These are phyloP conservation scores for Euphorbia lathyris DNA, from an alignment of 345 rosid genomes.

Conservation along the genomic window DNA sequence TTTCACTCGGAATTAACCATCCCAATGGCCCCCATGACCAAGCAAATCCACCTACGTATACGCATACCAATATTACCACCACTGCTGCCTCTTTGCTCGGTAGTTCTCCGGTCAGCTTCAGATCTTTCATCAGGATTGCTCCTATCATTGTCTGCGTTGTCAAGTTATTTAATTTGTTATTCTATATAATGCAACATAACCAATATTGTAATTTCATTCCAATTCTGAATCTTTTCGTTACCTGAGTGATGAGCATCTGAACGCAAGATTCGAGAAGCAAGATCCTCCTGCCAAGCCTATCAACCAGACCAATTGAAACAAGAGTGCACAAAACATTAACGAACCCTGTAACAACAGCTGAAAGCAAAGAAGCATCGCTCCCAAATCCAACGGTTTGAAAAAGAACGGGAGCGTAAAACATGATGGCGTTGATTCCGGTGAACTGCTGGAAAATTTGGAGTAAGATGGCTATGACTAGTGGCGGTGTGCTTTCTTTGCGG, in stretches of 20 bases:
- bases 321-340: conserved; percentile 39
- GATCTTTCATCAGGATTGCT: conserved; percentile 28
- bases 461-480: conserved; percentile 43
- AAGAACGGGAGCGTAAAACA: conserved; percentile 40
- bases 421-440: conserved; percentile 56
- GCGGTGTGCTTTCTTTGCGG: conserved; percentile 47
- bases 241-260: conserved; percentile 34
- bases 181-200: too few species aligned
- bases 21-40: conserved; percentile 94
- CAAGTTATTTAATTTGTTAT: too few species aligned
- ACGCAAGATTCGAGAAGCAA: conserved; percentile 48
- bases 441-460: conserved; percentile 62
- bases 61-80: conserved; percentile 47
- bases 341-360: conserved; percentile 27
- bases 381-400: conserved; percentile 40
- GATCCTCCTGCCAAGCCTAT: conserved; percentile 32
- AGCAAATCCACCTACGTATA: conserved; percentile 56
- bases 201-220: too few species aligned
- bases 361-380: conserved; percentile 26
- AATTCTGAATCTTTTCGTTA: too few species aligned
- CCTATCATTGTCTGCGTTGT: conserved; percentile 51
- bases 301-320: conserved; percentile 33
- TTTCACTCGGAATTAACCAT: conserved; percentile 74
- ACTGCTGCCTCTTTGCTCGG: conserved; percentile 38
- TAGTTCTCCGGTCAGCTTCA: conserved; percentile 39